phyloP scores from a whole-genome alignment of 495 filamentous ascomycete species.

The Penicillium bovifimosum region DNA sequence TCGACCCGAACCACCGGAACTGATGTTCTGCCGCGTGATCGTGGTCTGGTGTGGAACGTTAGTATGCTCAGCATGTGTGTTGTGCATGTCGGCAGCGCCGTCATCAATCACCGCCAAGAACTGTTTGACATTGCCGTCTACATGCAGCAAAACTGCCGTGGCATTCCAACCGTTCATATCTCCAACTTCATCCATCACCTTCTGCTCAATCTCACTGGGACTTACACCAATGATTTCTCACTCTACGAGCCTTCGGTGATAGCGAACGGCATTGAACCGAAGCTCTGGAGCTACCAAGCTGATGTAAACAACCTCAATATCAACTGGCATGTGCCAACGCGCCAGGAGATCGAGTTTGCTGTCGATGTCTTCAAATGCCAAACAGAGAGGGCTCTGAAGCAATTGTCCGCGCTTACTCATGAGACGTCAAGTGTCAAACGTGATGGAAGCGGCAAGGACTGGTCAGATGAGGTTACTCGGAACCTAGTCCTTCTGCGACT shows the following conservation, averaged over 20 bases:
- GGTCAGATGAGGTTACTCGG: conserved; percentile 92
- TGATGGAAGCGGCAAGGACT: conserved; percentile 93
- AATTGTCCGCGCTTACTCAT: conserved; percentile 68
- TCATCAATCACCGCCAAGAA: conserved; percentile 80
- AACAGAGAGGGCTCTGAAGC: conserved; percentile 57
- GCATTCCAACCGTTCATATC: conserved; percentile 89
- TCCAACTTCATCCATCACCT: conserved; percentile 98
- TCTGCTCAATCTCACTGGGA: conserved; percentile 92
- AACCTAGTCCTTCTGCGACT: conserved; percentile 83
- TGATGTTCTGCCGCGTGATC: conserved; percentile 87
- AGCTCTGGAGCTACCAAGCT: conserved; percentile 72
- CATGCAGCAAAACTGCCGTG: conserved; percentile 92
- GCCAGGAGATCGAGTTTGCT: conserved; percentile 79
- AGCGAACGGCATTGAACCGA: conserved; percentile 51
- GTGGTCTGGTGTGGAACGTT: conserved; percentile 92
- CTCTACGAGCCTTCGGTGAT: conserved; percentile 70
- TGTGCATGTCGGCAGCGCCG: conserved; percentile 86
- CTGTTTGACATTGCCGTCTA: conserved; percentile 88
- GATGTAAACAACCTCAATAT: conserved; percentile 71
- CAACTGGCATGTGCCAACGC: conserved; percentile 81
- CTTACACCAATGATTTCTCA: conserved; percentile 82
- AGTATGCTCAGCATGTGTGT: conserved; percentile 98
- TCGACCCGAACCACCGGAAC: conserved; percentile 89
- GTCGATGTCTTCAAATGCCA: conserved; percentile 82
- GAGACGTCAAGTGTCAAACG: conserved; percentile 81